Percentiles rank a stretch among this genome's conserved stretches.
These are phyloP conservation scores for Erodium trifolium DNA, from an alignment of 441 rosid genomes.

Conservation along the genomic window DNA sequence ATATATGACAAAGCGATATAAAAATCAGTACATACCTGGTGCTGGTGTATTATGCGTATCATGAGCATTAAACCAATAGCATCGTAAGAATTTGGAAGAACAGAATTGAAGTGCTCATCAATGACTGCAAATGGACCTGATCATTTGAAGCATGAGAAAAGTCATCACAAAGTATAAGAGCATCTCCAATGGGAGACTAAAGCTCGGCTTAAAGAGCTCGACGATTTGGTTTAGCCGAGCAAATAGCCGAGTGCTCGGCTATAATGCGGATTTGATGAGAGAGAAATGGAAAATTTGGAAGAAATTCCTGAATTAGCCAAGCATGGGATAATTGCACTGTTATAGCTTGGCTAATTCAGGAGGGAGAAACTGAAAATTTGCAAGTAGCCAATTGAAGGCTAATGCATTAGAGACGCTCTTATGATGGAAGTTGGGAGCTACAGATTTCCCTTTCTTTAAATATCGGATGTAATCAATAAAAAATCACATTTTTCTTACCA, in stretches of 20 bases:
- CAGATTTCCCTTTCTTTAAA: neutral
- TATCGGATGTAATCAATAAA: neutral
- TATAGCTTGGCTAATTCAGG: too few species aligned
- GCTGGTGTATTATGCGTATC: constrained; percentile 95
- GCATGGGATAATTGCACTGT: too few species aligned
- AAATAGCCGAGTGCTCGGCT: too few species aligned
- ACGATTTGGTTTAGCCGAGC: too few species aligned
- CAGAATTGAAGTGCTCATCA: constrained; percentile 85
- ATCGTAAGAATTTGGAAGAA: constrained; percentile 85
- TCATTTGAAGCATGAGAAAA: constrained; percentile 9
- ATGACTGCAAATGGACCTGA: constrained; percentile 97
- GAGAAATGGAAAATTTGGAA: too few species aligned
- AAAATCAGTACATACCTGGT: constrained; percentile 57
- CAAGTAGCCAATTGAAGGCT: too few species aligned
- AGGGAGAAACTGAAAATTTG: too few species aligned
- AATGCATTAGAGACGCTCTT: too few species aligned
- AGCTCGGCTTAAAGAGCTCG: too few species aligned
- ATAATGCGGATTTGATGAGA: too few species aligned
- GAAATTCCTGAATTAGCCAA: too few species aligned
- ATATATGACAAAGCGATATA: neutral
- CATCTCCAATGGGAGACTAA: too few species aligned
- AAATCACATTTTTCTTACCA: constrained; percentile 34
- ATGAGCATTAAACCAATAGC: constrained; percentile 98
- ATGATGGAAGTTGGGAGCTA: constrained; percentile 3
- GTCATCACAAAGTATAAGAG: neutral